phyloP scores from a whole-genome alignment of 345 rosid species.

The Bruguiera sexangula region DNA sequence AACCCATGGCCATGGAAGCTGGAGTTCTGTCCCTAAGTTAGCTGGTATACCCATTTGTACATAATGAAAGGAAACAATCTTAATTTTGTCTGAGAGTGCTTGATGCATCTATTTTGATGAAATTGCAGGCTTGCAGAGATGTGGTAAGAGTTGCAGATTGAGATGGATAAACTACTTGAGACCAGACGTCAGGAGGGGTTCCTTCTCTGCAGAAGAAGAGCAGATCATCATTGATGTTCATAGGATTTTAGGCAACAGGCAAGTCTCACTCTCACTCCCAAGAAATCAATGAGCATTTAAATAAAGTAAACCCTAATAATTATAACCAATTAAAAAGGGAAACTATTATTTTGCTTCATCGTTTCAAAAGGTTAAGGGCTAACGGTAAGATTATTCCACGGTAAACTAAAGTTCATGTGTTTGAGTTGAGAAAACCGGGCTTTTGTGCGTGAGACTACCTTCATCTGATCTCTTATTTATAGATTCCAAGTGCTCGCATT shows the following conservation, averaged over 20 bases:
- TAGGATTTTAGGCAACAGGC: constrained; percentile 30
- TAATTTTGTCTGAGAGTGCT: not conserved
- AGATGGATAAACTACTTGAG: constrained; percentile 27
- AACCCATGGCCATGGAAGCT: constrained; percentile 62
- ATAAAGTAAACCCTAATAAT: not conserved
- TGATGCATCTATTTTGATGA: not conserved
- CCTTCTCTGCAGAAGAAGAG: constrained; percentile 21
- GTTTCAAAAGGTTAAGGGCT: too few species aligned
- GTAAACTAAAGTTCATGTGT: too few species aligned
- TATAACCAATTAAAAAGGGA: too few species aligned
- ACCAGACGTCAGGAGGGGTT: constrained; percentile 26
- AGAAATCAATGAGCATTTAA: not conserved
- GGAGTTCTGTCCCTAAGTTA: constrained; percentile 79
- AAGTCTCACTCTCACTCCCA: not conserved
- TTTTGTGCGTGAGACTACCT: too few species aligned
- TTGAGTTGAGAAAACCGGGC: too few species aligned
- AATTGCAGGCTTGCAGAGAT: constrained; percentile 22
- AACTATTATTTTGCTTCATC: too few species aligned
- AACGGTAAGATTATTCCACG: too few species aligned
- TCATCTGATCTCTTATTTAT: too few species aligned
- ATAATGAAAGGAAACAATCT: too few species aligned
- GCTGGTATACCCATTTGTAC: constrained; percentile 36
- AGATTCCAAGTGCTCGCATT: too few species aligned
- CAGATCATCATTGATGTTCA: constrained; percentile 27
- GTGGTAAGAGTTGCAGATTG: constrained; percentile 27